These are phyloP conservation scores for Rhododendron vialii DNA, from an alignment of 148 eudicot genomes.

Conservation along the genomic window DNA sequence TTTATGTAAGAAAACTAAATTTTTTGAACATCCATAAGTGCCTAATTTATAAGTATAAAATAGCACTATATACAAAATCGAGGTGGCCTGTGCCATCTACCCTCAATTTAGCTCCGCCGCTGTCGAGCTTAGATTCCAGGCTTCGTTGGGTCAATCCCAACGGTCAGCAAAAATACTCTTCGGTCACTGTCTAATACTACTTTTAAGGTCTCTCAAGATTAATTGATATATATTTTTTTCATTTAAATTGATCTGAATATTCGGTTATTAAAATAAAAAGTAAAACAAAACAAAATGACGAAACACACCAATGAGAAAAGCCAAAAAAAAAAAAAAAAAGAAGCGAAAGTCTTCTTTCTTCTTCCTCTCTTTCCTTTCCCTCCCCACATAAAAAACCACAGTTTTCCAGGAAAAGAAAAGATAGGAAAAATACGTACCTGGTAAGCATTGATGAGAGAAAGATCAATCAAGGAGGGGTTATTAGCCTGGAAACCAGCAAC, in stretches of 20 bases:
- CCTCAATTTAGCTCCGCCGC: not conserved
- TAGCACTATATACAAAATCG: too few relatives aligned
- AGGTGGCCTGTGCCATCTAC: too few relatives aligned
- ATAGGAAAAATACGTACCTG: conserved; percentile 39
- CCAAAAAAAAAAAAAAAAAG: not conserved
- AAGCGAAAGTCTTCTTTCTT: not conserved
- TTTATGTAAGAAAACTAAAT: too few relatives aligned
- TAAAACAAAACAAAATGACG: not conserved
- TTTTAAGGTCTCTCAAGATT: too few relatives aligned
- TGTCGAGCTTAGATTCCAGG: not conserved
- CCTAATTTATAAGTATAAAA: too few relatives aligned
- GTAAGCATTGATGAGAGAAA: conserved; percentile 55
- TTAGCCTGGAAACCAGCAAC: conserved; percentile 53
- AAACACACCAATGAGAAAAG: not conserved
- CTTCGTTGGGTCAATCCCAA: not conserved
- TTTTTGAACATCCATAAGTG: too few relatives aligned
- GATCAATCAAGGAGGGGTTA: conserved; percentile 68
- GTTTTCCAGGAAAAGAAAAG: not conserved
- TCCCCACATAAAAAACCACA: not conserved
- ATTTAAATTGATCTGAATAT: too few relatives aligned
- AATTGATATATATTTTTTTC: too few relatives aligned
- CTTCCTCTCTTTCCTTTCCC: not conserved
- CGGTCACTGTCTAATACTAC: not conserved
- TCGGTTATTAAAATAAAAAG: too few relatives aligned
- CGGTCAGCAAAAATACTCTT: not conserved